These are phyloP conservation scores for Melastoma malabathricum DNA, from an alignment of 345 rosid species.

Conservation along the genomic window DNA sequence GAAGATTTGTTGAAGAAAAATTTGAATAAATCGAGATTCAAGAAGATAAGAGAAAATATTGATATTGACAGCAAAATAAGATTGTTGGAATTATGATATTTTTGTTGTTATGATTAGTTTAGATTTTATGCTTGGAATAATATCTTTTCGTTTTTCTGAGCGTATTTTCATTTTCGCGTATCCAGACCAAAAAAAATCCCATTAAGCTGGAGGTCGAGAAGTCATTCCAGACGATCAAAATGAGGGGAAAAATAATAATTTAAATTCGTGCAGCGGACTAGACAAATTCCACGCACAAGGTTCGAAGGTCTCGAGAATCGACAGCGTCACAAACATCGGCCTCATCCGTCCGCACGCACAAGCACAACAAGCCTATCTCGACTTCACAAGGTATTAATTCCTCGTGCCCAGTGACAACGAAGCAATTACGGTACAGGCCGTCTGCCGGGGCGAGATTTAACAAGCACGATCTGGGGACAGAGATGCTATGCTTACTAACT, in stretches of 20 bases:
- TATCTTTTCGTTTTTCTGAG: too few species aligned
- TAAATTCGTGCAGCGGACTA: conserved; percentile 2
- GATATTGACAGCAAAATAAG: too few species aligned
- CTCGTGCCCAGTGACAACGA: conserved; percentile 26
- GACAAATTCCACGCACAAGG: conserved; percentile 65
- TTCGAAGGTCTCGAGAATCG: conserved; percentile 21
- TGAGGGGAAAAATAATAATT: neutral
- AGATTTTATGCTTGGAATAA: too few species aligned
- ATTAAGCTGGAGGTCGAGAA: too few species aligned
- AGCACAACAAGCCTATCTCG: conserved; percentile 32
- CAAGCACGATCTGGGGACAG: conserved; percentile 40
- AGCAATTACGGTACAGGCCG: conserved; percentile 48
- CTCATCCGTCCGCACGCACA: conserved; percentile 49
- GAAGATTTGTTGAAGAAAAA: too few species aligned
- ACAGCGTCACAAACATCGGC: conserved; percentile 19
- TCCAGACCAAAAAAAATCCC: too few species aligned
- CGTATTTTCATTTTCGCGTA: too few species aligned
- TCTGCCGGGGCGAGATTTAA: conserved; percentile 69
- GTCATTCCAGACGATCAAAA: too few species aligned
- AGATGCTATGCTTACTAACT: conserved; percentile 20
- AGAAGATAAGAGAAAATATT: too few species aligned
- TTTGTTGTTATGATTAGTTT: too few species aligned
- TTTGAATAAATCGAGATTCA: too few species aligned
- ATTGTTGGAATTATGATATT: too few species aligned
- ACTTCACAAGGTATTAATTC: conserved; percentile 39